Evolutionary conservation across 2,329 filamentous ascomycete genomes (phyloP).

Genomic region (Fusarium musae): DNA sequence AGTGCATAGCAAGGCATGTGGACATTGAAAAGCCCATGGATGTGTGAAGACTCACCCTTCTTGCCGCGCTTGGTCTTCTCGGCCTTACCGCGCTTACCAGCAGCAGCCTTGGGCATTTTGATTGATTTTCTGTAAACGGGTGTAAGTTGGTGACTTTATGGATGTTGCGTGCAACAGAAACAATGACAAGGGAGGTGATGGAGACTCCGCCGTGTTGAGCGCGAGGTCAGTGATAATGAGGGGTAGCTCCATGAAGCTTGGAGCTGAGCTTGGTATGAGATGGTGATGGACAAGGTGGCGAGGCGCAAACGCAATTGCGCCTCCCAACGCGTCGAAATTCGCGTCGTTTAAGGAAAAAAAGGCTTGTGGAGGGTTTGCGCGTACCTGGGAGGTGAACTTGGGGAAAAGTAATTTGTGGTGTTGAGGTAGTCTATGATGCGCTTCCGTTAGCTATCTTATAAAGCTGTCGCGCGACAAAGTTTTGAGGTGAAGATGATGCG

Average conservation of each 20-base stretch:
- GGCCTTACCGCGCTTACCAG: constrained; percentile 64
- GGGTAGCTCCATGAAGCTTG: constrained; percentile 41
- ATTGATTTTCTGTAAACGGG: constrained; percentile 45
- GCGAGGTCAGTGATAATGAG: constrained; percentile 28
- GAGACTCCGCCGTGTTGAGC: neutral
- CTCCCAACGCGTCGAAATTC: constrained; percentile 30
- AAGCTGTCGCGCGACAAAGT: constrained; percentile 27
- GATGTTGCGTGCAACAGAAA: neutral
- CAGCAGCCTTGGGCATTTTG: constrained; percentile 69
- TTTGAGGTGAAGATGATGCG: constrained; percentile 31
- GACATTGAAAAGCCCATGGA: neutral
- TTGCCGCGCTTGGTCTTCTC: constrained; percentile 64
- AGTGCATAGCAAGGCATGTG: neutral
- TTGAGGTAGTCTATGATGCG: constrained; percentile 46
- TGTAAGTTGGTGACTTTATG: constrained; percentile 35
- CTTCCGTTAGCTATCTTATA: constrained; percentile 42
- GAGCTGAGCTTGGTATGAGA: constrained; percentile 23
- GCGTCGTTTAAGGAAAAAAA: constrained; percentile 29
- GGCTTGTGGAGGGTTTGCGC: constrained; percentile 13
- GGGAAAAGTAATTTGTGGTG: constrained; percentile 21
- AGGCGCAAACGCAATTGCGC: constrained; percentile 48
- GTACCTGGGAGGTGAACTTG: constrained; percentile 40
- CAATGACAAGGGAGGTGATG: neutral
- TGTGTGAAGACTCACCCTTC: constrained; percentile 63
- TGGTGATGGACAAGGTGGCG: constrained; percentile 22